phyloP scores from a whole-genome alignment of 148 eudicot species.

The Cornus kousa region DNA sequence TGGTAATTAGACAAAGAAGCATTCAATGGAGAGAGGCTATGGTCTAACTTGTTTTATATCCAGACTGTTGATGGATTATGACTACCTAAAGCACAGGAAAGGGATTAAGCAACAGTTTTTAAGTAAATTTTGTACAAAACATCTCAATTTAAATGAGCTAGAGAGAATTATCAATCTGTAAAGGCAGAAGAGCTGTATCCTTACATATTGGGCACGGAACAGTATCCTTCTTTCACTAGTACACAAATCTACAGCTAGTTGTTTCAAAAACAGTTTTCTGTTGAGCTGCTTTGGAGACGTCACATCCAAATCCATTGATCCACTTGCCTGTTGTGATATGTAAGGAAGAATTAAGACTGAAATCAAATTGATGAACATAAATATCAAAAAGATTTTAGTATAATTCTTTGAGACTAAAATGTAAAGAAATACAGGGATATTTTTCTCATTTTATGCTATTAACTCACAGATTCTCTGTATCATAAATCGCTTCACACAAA shows the following conservation, averaged over 20 bases:
- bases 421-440: neutral
- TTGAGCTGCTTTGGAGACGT: conserved; percentile 94
- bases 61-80: neutral
- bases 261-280: conserved; percentile 81
- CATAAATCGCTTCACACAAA: neutral
- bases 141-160: neutral
- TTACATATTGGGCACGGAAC: conserved; percentile 87
- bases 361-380: neutral
- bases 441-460: neutral
- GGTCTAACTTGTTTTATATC: neutral
- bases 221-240: conserved; percentile 87
- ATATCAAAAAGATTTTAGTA: neutral
- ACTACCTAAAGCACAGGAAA: neutral
- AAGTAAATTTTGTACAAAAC: neutral
- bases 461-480: neutral
- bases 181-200: conserved; percentile 11
- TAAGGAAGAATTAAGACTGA: conserved; percentile 4
- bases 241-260: conserved; percentile 89
- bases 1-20: neutral
- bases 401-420: neutral
- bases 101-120: neutral
- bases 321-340: conserved; percentile 62
- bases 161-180: neutral
- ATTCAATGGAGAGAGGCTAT: neutral
- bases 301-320: conserved; percentile 95